Evolutionary conservation across 2,329 filamentous ascomycete genomes (phyloP).

Genomic region (Leptographium procerum): DNA sequence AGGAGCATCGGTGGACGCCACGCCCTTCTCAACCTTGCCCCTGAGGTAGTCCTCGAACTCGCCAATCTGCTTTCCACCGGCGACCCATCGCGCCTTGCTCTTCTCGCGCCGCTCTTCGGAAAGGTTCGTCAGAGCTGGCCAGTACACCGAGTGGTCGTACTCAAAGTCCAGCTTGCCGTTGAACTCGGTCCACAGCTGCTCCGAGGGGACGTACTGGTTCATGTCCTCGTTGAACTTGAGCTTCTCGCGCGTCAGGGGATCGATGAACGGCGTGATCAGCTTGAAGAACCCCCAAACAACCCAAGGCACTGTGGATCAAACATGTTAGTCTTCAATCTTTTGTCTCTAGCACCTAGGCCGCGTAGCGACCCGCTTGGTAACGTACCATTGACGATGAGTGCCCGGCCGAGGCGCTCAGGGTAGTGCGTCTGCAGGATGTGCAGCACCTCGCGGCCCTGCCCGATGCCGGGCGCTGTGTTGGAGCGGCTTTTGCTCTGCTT

Average conservation of each 20-base stretch:
- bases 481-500: constrained; percentile 64
- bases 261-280: constrained; percentile 90
- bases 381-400: constrained; percentile 79
- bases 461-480: constrained; percentile 61
- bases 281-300: constrained; percentile 92
- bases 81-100: constrained; percentile 61
- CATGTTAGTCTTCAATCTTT: background rate
- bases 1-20: constrained; percentile 8
- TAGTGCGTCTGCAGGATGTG: constrained; percentile 92
- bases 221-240: constrained; percentile 97
- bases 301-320: constrained; percentile 62
- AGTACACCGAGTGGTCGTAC: constrained; percentile 82
- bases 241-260: constrained; percentile 86
- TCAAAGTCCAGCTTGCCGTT: constrained; percentile 74
- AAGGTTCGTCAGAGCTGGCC: constrained; percentile 70
- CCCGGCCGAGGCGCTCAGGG: constrained; percentile 79
- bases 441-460: constrained; percentile 71
- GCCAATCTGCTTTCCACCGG: constrained; percentile 68
- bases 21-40: constrained; percentile 35
- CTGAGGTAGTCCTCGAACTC: constrained; percentile 82
- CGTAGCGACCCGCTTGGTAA: too few relatives aligned
- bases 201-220: constrained; percentile 63
- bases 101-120: constrained; percentile 54
- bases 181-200: constrained; percentile 71
- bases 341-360: background rate